phyloP scores from a whole-genome alignment of 202 grass and related monocot genomes.

The Alloteropsis angusta region DNA sequence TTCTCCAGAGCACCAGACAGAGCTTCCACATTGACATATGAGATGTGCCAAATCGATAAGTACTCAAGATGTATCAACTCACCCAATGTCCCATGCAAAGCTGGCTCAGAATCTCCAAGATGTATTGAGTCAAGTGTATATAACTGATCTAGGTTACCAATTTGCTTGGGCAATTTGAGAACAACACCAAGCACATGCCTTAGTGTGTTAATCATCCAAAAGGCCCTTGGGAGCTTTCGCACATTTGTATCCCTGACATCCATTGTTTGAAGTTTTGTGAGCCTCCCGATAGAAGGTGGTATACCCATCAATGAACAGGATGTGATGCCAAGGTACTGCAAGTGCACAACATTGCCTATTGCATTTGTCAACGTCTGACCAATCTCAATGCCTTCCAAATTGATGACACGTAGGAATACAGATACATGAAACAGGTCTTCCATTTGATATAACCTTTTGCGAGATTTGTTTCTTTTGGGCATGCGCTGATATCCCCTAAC shows the following conservation, averaged over 20 bases:
- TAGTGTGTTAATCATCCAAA: constrained; percentile 35
- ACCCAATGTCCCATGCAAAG: not conserved
- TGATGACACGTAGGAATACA: constrained; percentile 36
- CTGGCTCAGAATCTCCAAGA: not conserved
- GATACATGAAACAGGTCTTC: constrained; percentile 15
- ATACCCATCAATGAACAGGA: constrained; percentile 16
- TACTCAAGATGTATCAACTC: constrained; percentile 25
- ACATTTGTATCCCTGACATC: constrained; percentile 36
- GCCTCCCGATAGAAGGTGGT: constrained; percentile 13
- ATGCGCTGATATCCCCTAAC: not conserved
- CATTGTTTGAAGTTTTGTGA: constrained; percentile 35
- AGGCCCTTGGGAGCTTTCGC: not conserved
- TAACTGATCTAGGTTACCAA: constrained; percentile 14
- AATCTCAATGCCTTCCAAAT: constrained; percentile 30
- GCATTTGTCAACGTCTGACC: constrained; percentile 20
- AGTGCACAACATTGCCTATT: constrained; percentile 30
- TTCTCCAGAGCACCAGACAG: not conserved
- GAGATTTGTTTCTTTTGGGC: not conserved
- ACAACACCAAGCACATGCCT: constrained; percentile 29
- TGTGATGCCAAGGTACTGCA: constrained; percentile 41
- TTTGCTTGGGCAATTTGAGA: constrained; percentile 7
- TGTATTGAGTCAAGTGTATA: constrained; percentile 31
- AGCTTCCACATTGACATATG: not conserved
- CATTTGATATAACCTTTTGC: not conserved
- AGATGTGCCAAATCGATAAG: constrained; percentile 5